phyloP scores from a whole-genome alignment of 2,329 filamentous ascomycete species.

The Neofusicoccum sp. region DNA sequence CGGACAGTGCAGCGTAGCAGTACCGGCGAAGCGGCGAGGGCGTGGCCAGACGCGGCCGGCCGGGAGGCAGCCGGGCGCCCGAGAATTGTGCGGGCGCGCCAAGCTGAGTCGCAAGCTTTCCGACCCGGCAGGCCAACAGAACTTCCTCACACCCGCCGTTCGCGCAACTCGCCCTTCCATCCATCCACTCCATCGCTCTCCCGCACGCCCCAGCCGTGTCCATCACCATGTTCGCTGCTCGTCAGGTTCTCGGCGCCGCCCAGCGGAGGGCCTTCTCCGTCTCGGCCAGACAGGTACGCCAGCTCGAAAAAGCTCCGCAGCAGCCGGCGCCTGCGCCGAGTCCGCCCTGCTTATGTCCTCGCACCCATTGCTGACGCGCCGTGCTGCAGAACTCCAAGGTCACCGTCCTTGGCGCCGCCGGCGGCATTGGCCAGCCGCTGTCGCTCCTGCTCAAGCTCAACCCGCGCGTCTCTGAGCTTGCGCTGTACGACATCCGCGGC shows the following conservation, averaged over 20 bases:
- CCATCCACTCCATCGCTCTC: slow-evolving; percentile 32
- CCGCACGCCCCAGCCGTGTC: slow-evolving; percentile 26
- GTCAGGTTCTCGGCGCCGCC: slow-evolving; percentile 53
- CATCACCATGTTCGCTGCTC: slow-evolving; percentile 71
- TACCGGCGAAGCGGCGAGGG: background rate
- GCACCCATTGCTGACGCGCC: slow-evolving; percentile 29
- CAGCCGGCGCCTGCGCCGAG: slow-evolving; percentile 18
- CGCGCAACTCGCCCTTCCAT: slow-evolving; percentile 11
- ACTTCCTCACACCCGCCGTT: slow-evolving; percentile 21
- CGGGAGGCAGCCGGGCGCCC: slow-evolving; percentile 1
- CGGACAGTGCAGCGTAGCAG: background rate
- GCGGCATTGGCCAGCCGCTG: slow-evolving; percentile 97
- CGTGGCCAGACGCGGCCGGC: background rate
- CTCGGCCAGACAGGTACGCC: slow-evolving; percentile 54
- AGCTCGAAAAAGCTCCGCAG: slow-evolving; percentile 20
- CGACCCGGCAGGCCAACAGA: slow-evolving; percentile 12
- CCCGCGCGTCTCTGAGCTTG: slow-evolving; percentile 88
- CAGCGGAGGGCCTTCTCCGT: slow-evolving; percentile 58
- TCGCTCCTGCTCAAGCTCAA: slow-evolving; percentile 99
- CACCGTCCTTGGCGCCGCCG: slow-evolving; percentile 91
- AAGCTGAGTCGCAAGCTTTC: slow-evolving; percentile 20
- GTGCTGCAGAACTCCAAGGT: slow-evolving; percentile 85
- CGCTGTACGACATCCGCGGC: slow-evolving; percentile 96
- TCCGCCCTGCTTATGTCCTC: slow-evolving; percentile 22
- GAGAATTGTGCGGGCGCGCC: slow-evolving; percentile 19